Evolutionary conservation across 176 grass and related monocot genomes (phyloP).

Genomic region (Urochloa ruziziensis): DNA sequence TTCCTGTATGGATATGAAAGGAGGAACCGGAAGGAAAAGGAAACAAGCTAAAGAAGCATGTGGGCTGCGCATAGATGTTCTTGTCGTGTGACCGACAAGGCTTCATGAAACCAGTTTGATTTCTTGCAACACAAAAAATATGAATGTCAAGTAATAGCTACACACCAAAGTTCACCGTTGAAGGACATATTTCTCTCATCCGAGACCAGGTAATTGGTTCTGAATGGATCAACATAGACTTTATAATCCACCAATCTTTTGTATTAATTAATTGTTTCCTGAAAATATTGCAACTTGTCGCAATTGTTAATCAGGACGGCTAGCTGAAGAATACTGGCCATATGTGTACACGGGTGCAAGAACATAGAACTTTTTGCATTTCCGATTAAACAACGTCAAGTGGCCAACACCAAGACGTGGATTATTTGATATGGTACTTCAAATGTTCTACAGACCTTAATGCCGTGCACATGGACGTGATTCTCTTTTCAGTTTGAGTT

Average conservation of each 20-base stretch:
- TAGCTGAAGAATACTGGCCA: constrained; percentile 16
- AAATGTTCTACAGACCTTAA: constrained; percentile 29
- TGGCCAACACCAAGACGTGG: constrained; percentile 11
- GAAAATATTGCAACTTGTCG: background rate
- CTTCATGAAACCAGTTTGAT: background rate
- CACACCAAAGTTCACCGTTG: background rate
- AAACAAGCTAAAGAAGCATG: background rate
- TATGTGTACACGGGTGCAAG: constrained; percentile 18
- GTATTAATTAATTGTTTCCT: background rate
- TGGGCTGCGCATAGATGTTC: constrained; percentile 10
- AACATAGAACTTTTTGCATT: background rate
- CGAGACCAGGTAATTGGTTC: background rate
- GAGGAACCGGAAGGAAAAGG: background rate
- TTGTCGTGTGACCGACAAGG: background rate
- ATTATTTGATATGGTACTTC: constrained; percentile 27
- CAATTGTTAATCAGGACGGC: constrained; percentile 10
- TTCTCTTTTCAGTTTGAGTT: constrained; percentile 26
- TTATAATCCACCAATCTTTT: background rate
- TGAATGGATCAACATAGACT: background rate
- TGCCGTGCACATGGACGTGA: constrained; percentile 32
- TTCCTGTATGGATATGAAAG: constrained; percentile 8
- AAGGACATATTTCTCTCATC: background rate
- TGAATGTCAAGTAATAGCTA: background rate
- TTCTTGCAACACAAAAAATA: background rate
- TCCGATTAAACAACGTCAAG: background rate